phyloP scores from a whole-genome alignment of 1,284 basidiomycete species.

The Cronartium quercuum region DNA sequence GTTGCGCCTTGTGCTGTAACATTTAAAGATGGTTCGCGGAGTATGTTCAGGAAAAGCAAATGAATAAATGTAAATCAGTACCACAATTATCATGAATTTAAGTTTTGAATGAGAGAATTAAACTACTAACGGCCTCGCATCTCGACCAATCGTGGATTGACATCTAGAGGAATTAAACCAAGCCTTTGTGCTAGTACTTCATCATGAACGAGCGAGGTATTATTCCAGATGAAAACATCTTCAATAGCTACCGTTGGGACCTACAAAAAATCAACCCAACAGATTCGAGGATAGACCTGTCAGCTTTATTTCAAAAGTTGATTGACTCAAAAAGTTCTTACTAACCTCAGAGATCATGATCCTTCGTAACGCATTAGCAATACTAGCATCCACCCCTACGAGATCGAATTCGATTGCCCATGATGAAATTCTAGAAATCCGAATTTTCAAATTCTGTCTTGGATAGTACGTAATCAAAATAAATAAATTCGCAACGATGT shows the following conservation, averaged over 20 bases:
- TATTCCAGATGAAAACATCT: slow-evolving; percentile 88
- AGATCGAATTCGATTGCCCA: slow-evolving; percentile 88
- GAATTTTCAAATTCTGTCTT: slow-evolving; percentile 63
- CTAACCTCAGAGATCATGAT: slow-evolving; percentile 87
- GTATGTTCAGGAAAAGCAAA: background rate
- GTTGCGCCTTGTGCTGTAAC: slow-evolving; percentile 59
- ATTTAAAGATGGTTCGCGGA: background rate
- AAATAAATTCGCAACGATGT: too few relatives aligned
- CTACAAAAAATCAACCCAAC: slow-evolving; percentile 51
- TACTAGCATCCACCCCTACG: slow-evolving; percentile 88
- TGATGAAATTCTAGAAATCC: slow-evolving; percentile 69
- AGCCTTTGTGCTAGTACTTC: slow-evolving; percentile 87
- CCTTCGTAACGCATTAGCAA: slow-evolving; percentile 88
- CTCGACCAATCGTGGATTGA: slow-evolving; percentile 64
- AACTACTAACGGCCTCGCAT: slow-evolving; percentile 49
- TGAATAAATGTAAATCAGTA: background rate
- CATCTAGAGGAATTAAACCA: slow-evolving; percentile 79
- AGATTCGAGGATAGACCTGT: background rate
- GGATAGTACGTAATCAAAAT: background rate
- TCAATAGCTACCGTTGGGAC: slow-evolving; percentile 91
- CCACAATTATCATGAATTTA: background rate
- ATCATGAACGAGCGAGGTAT: slow-evolving; percentile 89
- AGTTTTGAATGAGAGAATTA: background rate
- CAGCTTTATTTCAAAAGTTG: background rate
- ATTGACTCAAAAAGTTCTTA: slow-evolving; percentile 39